Conservation (phyloP, 306 rosid species). For the Echinosophora koreensis region DNA sequence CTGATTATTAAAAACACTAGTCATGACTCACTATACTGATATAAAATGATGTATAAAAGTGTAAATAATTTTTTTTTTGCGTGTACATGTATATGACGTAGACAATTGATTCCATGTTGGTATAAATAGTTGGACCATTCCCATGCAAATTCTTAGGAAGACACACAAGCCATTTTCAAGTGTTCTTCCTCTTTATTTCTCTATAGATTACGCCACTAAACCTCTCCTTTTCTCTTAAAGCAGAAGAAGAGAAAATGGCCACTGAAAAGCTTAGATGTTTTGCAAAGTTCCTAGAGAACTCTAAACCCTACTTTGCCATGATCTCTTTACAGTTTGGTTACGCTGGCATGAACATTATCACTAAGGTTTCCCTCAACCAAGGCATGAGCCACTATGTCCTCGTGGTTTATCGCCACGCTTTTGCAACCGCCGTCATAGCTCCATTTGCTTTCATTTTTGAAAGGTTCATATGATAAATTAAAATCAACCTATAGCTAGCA, state of each 20-base stretch:
- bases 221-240: neutral
- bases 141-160: slow-evolving; percentile 52
- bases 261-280: slow-evolving; percentile 57
- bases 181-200: slow-evolving; percentile 53
- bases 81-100: slow-evolving; percentile 43
- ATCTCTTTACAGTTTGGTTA: slow-evolving; percentile 87
- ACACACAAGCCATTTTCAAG: slow-evolving; percentile 51
- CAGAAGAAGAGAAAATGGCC: slow-evolving; percentile 42
- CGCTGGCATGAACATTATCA: slow-evolving; percentile 91
- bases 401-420: slow-evolving; percentile 89
- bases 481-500: neutral
- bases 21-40: too few species aligned
- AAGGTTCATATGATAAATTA: slow-evolving; percentile 52
- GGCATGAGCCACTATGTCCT: slow-evolving; percentile 99
- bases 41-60: too few species aligned
- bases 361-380: slow-evolving; percentile 84
- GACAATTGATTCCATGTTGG: slow-evolving; percentile 33
- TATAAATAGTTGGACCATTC: slow-evolving; percentile 55
- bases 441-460: slow-evolving; percentile 86
- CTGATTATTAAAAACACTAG: too few species aligned
- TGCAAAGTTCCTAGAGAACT: slow-evolving; percentile 57
- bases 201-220: neutral
- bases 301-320: slow-evolving; percentile 91
- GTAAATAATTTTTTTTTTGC: neutral
- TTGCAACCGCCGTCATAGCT: slow-evolving; percentile 77